Conservation (phyloP, 2,329 filamentous ascomycete genomes). For the Monosporascus sp. region DNA sequence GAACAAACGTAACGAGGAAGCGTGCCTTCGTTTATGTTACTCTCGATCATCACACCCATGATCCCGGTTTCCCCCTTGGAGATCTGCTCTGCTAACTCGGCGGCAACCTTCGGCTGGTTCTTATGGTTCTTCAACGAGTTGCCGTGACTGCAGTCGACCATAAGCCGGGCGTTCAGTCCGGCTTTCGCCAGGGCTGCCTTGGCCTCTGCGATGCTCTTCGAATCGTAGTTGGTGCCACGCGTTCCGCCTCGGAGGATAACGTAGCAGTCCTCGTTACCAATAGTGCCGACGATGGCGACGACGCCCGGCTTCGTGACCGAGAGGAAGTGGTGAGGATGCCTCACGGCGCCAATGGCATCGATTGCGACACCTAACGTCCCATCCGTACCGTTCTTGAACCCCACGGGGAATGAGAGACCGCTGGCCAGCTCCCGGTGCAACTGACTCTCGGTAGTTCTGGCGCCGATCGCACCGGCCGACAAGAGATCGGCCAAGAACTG, state of each 20-base stretch:
- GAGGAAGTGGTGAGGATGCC: conserved; percentile 91
- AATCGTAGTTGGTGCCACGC: conserved; percentile 90
- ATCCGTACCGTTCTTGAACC: conserved; percentile 99
- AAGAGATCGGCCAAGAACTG: conserved; percentile 93
- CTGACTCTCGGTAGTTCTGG: conserved; percentile 94
- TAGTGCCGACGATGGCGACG: conserved; percentile 89
- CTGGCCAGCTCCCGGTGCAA: conserved; percentile 91
- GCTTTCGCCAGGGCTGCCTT: conserved; percentile 74
- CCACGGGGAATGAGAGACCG: conserved; percentile 92
- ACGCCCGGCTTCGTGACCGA: conserved; percentile 96
- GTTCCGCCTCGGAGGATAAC: conserved; percentile 91
- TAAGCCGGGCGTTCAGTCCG: conserved; percentile 69
- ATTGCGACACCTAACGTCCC: conserved; percentile 84
- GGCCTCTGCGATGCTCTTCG: conserved; percentile 74
- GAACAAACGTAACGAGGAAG: not conserved
- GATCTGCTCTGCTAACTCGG: conserved; percentile 76
- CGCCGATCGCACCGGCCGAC: conserved; percentile 87
- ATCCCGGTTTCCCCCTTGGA: conserved; percentile 77
- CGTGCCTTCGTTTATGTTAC: conserved; percentile 87
- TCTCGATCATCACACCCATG: conserved; percentile 99
- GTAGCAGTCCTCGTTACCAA: conserved; percentile 95
- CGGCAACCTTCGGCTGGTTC: conserved; percentile 93
- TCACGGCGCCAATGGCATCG: conserved; percentile 90
- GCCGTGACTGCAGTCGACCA: conserved; percentile 98
- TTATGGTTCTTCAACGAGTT: conserved; percentile 95